phyloP scores from a whole-genome alignment of 768 basidiomycete species.

The Phaeolepiota aurea region DNA sequence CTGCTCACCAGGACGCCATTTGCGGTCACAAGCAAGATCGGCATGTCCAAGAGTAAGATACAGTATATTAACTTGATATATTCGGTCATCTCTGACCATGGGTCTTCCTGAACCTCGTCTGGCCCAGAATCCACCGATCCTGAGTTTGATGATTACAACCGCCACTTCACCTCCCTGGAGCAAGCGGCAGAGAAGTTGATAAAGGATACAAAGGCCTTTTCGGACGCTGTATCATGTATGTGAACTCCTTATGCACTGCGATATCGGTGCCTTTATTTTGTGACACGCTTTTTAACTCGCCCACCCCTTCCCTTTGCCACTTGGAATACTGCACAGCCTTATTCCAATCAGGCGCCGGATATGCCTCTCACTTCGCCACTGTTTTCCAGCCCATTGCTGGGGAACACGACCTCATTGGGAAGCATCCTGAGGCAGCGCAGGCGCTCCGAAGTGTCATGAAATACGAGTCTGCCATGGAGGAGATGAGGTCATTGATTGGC shows the following conservation, averaged over 20 bases:
- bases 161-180: slow-evolving; percentile 73
- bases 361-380: slow-evolving; percentile 52
- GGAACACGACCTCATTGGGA: slow-evolving; percentile 74
- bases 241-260: neutral
- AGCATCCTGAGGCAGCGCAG: slow-evolving; percentile 67
- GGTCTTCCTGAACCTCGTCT: neutral
- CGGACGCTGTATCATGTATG: slow-evolving; percentile 69
- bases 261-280: too few relatives aligned
- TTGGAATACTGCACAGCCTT: slow-evolving; percentile 33
- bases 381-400: slow-evolving; percentile 60
- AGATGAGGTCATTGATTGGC: slow-evolving; percentile 65
- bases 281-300: too few relatives aligned
- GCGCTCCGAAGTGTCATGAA: slow-evolving; percentile 72
- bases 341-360: slow-evolving; percentile 57
- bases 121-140: slow-evolving; percentile 67
- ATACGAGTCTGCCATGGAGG: slow-evolving; percentile 72
- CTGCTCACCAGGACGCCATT: slow-evolving; percentile 72
- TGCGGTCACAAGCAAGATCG: slow-evolving; percentile 78
- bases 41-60: slow-evolving; percentile 86
- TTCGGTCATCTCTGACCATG: neutral
- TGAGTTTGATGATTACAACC: slow-evolving; percentile 83
- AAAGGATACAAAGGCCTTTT: slow-evolving; percentile 87
- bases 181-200: slow-evolving; percentile 79
- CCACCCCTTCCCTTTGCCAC: slow-evolving; percentile 1
- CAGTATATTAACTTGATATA: neutral